Conservation (phyloP, 306 rosid species). For the Pueraria montana region DNA sequence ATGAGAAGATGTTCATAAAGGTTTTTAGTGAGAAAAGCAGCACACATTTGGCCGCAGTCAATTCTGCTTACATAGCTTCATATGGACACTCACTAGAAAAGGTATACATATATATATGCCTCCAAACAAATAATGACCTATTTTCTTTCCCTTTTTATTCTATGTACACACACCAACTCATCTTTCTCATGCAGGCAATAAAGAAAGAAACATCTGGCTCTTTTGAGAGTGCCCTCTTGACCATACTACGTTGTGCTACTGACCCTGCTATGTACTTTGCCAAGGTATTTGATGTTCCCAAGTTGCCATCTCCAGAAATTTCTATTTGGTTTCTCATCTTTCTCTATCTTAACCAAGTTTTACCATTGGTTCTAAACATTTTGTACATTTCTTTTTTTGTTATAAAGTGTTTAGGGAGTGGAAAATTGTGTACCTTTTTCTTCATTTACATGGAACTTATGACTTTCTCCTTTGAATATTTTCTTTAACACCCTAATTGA, state of each 20-base stretch:
- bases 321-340: not conserved
- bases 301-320: not conserved
- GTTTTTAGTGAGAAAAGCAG: constrained; percentile 77
- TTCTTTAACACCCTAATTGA: not conserved
- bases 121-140: not conserved
- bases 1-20: constrained; percentile 61
- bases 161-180: not conserved
- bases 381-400: not conserved
- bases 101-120: constrained; percentile 47
- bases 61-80: constrained; percentile 53
- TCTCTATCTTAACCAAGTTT: not conserved
- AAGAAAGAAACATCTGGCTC: constrained; percentile 72
- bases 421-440: not conserved
- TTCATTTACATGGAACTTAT: not conserved
- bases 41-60: constrained; percentile 71
- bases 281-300: constrained; percentile 56
- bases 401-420: not conserved
- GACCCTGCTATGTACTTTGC: constrained; percentile 75
- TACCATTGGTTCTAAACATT: not conserved
- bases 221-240: constrained; percentile 64
- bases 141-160: not conserved
- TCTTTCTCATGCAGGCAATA: constrained; percentile 53
- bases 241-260: constrained; percentile 67
- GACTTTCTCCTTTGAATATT: not conserved
- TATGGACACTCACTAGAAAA: constrained; percentile 65